Percentiles rank a stretch among this genome's conserved stretches.
These are phyloP conservation scores for Gentiana macrophylla DNA, from an alignment of 257 asterid species.

Conservation along the genomic window DNA sequence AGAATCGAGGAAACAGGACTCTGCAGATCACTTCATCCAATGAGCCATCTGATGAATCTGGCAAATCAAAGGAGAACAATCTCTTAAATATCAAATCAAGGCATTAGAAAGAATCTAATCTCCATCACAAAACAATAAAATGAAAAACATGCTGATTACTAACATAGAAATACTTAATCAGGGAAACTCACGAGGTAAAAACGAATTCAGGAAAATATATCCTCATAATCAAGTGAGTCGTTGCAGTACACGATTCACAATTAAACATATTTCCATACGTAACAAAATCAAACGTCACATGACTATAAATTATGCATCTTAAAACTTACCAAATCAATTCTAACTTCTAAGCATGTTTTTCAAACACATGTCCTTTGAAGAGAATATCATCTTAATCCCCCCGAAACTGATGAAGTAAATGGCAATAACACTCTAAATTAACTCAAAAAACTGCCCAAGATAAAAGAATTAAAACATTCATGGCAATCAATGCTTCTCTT, in stretches of 20 bases:
- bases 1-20: conserved; percentile 19
- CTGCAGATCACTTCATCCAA: conserved; percentile 26
- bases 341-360: conserved; percentile 4
- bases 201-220: not conserved
- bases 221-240: not conserved
- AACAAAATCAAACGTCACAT: not conserved
- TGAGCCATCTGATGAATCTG: conserved; percentile 39
- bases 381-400: not conserved
- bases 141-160: not conserved
- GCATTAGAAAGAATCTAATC: not conserved
- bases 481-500: too few species aligned
- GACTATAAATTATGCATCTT: conserved; percentile 5
- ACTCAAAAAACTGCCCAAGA: conserved; percentile 4
- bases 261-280: not conserved
- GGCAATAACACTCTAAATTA: conserved; percentile 1
- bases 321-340: conserved; percentile 6
- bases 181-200: not conserved
- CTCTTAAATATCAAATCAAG: conserved; percentile 15
- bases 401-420: conserved; percentile 19
- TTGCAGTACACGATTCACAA: not conserved
- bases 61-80: conserved; percentile 18
- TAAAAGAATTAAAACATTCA: too few species aligned
- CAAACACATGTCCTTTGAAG: too few species aligned
- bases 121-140: not conserved
- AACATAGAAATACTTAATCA: not conserved